Conservation (phyloP, 1,284 basidiomycete genomes). For the Cutaneotrichosporon sp. region DNA sequence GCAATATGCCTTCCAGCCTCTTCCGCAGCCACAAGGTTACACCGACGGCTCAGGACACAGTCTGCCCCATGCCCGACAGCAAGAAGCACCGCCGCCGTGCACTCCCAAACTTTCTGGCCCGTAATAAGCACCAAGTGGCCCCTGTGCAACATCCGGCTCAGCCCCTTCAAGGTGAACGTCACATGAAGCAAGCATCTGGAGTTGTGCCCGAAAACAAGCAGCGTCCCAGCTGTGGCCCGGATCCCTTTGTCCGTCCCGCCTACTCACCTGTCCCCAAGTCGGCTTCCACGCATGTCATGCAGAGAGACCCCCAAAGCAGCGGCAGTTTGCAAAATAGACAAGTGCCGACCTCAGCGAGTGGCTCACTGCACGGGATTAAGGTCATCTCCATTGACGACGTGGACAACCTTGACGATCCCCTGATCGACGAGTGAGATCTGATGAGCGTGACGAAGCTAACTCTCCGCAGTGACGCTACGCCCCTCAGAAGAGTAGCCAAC, state of each 20-base stretch:
- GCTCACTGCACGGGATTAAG: not conserved
- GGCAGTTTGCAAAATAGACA: not conserved
- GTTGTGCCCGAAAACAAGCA: constrained; percentile 14
- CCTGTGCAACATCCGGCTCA: not conserved
- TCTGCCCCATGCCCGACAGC: not conserved
- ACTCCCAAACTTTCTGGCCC: not conserved
- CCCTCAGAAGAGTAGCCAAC: too few species aligned
- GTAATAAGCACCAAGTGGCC: not conserved
- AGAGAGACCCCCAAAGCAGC: constrained; percentile 15
- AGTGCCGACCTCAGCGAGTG: too few species aligned
- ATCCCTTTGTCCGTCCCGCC: constrained; percentile 31
- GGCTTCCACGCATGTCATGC: constrained; percentile 15
- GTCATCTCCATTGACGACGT: constrained; percentile 5
- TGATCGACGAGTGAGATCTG: constrained; percentile 5
- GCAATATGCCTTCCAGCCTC: constrained; percentile 35
- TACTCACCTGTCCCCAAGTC: constrained; percentile 11
- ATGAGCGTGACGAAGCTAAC: not conserved
- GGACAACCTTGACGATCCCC: constrained; percentile 7
- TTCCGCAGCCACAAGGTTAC: constrained; percentile 16
- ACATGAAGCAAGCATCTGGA: not conserved
- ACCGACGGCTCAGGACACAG: not conserved
- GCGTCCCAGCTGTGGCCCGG: constrained; percentile 35
- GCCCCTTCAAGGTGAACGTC: not conserved
- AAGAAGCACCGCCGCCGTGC: not conserved
- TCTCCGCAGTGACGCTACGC: not conserved